Base-by-base conservation (phyloP, 352 stramenopile genomes). In the Phytopythium montanum region DNA sequence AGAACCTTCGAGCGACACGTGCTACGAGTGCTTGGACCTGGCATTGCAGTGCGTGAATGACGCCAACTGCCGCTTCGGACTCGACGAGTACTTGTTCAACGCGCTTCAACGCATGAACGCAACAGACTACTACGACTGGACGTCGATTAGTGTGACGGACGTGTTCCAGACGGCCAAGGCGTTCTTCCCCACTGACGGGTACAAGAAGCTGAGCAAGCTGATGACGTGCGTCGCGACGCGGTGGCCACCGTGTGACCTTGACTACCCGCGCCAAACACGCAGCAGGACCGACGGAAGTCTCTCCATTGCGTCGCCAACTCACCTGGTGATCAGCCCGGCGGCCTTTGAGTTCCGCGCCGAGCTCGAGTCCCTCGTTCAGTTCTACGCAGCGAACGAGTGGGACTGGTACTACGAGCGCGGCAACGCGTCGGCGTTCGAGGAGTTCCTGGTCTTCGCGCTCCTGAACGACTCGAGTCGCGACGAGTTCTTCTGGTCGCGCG, bases 21-120 rank as follows among this genome's bases (percentile, higher is more conserved):
- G 56, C 25, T 13, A 26, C 2, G 53, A 59, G 38, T 59, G 53
- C 51, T 7, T 26, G 26, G 25, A 8, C 45, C 41, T 41, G 23
- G 33, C 39, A 25, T 10, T 28, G 1, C 38, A 48, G 1, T 84
- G 73, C 36, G 23, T 74, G 3, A 60, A 56, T 6, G 72, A 75
- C 38, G 60, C 53, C 13, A 70, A 79, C 39, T 86, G 76, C 57
- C 62, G 46, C 0, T 68, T 74, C 29, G 76, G 72, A n/a, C 60
- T 81, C 1, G 62, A 68, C 8, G 58, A 56, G 13, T 83, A 72
- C 34, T 19, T 83, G 2, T 44, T 52, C 9, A 53, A 64, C 3
- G 62, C 56, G 5, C 18, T 83, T 23, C 21, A 56, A 12, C 51
- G 36, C 39, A 46, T 62, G n/a, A 21, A 31, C 48, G 46, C 56